A percentile compares a stretch with the other conserved stretches of the same genome.
These are phyloP conservation scores for Amanita muscaria DNA, from an alignment of 768 basidiomycete species.

Conservation along the genomic window DNA sequence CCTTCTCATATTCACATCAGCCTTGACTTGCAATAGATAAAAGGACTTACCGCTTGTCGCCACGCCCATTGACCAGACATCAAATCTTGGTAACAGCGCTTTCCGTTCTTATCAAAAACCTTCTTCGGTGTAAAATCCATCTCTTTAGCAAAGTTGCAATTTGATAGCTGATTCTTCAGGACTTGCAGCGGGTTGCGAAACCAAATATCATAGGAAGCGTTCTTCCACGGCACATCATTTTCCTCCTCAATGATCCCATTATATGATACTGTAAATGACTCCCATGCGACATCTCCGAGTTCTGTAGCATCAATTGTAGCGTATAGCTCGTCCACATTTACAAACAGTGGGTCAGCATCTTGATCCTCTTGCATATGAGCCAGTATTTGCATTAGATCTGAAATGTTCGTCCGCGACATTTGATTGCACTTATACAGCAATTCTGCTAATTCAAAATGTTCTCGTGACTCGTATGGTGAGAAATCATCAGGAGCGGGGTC, in stretches of 20 bases:
- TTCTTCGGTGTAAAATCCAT: conserved; percentile 25
- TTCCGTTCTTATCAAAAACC: conserved; percentile 15
- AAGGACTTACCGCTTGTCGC: conserved; percentile 27
- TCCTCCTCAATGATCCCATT: neutral
- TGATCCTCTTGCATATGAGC: neutral
- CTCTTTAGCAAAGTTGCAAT: conserved; percentile 7
- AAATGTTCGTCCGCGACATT: conserved; percentile 10
- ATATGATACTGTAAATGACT: conserved; percentile 5
- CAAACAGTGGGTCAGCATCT: conserved; percentile 5
- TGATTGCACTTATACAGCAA: conserved; percentile 14
- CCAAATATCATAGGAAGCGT: conserved; percentile 19
- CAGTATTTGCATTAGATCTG: neutral
- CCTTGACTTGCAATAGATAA: neutral
- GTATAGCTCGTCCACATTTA: neutral
- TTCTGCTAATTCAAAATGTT: conserved; percentile 12
- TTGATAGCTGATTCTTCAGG: conserved; percentile 8
- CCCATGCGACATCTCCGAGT: conserved; percentile 24
- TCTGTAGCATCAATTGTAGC: conserved; percentile 18
- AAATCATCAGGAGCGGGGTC: too few species aligned
- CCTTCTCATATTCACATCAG: conserved; percentile 11
- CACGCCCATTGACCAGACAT: conserved; percentile 36
- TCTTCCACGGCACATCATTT: conserved; percentile 17
- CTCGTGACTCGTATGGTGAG: neutral
- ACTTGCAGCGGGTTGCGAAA: conserved; percentile 13
- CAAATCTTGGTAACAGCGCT: conserved; percentile 23